Percentiles rank a stretch among this genome's conserved stretches.
Conservation (phyloP, 805 yeast genomes). For the Grigorovia transvaalensis region DNA sequence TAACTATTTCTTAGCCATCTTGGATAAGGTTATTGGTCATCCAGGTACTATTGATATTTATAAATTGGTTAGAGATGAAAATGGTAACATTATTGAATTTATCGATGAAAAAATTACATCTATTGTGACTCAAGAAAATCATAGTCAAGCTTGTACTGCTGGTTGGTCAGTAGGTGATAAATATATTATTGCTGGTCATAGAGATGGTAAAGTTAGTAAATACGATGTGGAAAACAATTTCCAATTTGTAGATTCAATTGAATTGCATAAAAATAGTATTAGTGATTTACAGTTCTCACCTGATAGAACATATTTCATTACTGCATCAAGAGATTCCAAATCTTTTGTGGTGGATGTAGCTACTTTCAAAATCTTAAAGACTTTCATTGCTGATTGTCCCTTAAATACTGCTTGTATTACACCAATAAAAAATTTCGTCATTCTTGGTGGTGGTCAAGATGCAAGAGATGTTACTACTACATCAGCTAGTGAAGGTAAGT, state of each 20-base stretch:
- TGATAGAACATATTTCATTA: constrained; percentile 82
- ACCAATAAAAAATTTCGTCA: constrained; percentile 81
- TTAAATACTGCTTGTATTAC: constrained; percentile 93
- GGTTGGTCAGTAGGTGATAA: constrained; percentile 75
- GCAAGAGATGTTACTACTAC: constrained; percentile 99
- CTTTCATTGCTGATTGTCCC: constrained; percentile 81
- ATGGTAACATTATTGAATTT: constrained; percentile 28
- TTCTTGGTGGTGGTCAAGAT: constrained; percentile 98
- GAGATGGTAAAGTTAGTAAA: constrained; percentile 75
- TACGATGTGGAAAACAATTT: constrained; percentile 50
- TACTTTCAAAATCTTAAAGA: constrained; percentile 58
- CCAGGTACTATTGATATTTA: constrained; percentile 66
- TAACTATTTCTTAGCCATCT: constrained; percentile 56
- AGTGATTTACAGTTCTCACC: constrained; percentile 86
- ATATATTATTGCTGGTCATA: constrained; percentile 76
- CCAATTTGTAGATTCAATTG: constrained; percentile 41
- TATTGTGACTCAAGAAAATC: constrained; percentile 50
- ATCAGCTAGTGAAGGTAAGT: constrained; percentile 83
- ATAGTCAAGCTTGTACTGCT: constrained; percentile 65
- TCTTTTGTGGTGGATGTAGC: constrained; percentile 74
- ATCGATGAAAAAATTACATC: constrained; percentile 44
- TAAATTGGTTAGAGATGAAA: constrained; percentile 41
- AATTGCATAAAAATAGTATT: constrained; percentile 66
- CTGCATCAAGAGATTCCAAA: constrained; percentile 85
- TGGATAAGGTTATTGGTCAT: constrained; percentile 89